A percentile compares a stretch with the other conserved stretches of the same genome.
Evolutionary conservation across 1,139 yeast genomes (phyloP).

Genomic region (Yamadazyma jaroonii): DNA sequence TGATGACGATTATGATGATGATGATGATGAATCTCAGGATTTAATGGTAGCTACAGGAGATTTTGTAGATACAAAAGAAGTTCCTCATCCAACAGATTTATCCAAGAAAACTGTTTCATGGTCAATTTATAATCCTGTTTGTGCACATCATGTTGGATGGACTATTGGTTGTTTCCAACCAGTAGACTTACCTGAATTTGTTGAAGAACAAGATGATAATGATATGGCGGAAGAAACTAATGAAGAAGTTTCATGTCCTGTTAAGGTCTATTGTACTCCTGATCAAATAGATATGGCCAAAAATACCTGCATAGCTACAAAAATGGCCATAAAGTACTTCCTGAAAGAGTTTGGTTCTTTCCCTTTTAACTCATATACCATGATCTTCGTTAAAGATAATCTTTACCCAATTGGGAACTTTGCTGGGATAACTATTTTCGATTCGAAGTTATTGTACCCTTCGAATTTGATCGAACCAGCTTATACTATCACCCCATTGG

Average conservation of each 20-base stretch:
- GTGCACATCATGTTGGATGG: slow-evolving; percentile 97
- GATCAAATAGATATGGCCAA: slow-evolving; percentile 57
- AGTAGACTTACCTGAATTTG: slow-evolving; percentile 45
- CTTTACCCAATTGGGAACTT: slow-evolving; percentile 49
- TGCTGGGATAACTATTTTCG: slow-evolving; percentile 75
- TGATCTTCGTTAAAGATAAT: slow-evolving; percentile 70
- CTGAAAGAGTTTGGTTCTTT: slow-evolving; percentile 90
- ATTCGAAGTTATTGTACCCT: slow-evolving; percentile 68
- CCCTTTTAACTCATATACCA: slow-evolving; percentile 80
- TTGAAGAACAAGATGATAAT: slow-evolving; percentile 42
- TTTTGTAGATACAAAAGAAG: slow-evolving; percentile 46
- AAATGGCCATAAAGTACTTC: slow-evolving; percentile 77
- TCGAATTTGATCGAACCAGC: slow-evolving; percentile 79
- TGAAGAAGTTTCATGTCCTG: slow-evolving; percentile 42
- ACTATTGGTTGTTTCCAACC: slow-evolving; percentile 85
- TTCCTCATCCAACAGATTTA: slow-evolving; percentile 54
- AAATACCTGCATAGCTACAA: slow-evolving; percentile 74
- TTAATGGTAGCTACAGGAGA: slow-evolving; percentile 79
- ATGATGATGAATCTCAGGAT: slow-evolving; percentile 50
- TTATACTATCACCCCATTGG: slow-evolving; percentile 61
- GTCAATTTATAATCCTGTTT: slow-evolving; percentile 80
- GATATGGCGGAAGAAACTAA: slow-evolving; percentile 24
- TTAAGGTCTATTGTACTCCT: slow-evolving; percentile 57
- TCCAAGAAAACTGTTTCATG: slow-evolving; percentile 76
- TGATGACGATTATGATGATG: slow-evolving; percentile 39